phyloP scores from a whole-genome alignment of 2,329 filamentous ascomycete species.

The Teratosphaeriaceae sp. region DNA sequence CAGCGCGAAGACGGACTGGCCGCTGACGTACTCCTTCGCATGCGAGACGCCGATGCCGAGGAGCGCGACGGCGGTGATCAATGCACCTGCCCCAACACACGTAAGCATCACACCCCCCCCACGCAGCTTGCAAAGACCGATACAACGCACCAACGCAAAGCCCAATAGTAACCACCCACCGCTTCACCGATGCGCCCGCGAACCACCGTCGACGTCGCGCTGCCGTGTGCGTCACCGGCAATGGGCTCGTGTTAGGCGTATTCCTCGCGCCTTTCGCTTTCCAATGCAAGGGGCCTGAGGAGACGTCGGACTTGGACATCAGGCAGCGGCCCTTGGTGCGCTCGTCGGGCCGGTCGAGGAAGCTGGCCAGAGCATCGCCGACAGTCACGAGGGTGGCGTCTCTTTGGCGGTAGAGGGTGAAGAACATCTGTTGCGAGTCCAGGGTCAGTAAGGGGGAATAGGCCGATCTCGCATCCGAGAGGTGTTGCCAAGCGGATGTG shows the following conservation, averaged over 20 bases:
- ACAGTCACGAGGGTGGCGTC: slow-evolving; percentile 6
- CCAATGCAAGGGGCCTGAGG: slow-evolving; percentile 14
- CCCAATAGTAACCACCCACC: slow-evolving; percentile 8
- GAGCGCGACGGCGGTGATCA: slow-evolving; percentile 3
- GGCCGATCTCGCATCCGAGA: too few relatives aligned
- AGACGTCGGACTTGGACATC: neutral
- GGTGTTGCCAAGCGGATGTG: too few relatives aligned
- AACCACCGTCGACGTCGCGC: slow-evolving; percentile 12
- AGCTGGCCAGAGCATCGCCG: slow-evolving; percentile 1
- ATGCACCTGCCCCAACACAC: too few relatives aligned
- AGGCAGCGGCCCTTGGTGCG: neutral
- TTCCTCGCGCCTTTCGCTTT: neutral
- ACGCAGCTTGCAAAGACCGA: too few relatives aligned
- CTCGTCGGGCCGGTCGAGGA: slow-evolving; percentile 1
- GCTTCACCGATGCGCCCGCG: neutral
- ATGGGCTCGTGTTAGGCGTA: neutral
- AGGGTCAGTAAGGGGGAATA: too few relatives aligned
- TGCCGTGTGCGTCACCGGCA: slow-evolving; percentile 5
- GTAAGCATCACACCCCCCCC: too few relatives aligned
- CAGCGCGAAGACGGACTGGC: slow-evolving; percentile 1
- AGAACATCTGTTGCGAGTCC: too few relatives aligned
- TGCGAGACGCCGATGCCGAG: slow-evolving; percentile 3
- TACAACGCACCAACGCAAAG: slow-evolving; percentile 24
- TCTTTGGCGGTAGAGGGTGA: slow-evolving; percentile 15
- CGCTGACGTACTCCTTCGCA: neutral